Percentiles rank a stretch among this genome's conserved stretches.
Evolutionary conservation across 2,329 filamentous ascomycete genomes (phyloP).

Genomic region (Talaromyces pinophilus): DNA sequence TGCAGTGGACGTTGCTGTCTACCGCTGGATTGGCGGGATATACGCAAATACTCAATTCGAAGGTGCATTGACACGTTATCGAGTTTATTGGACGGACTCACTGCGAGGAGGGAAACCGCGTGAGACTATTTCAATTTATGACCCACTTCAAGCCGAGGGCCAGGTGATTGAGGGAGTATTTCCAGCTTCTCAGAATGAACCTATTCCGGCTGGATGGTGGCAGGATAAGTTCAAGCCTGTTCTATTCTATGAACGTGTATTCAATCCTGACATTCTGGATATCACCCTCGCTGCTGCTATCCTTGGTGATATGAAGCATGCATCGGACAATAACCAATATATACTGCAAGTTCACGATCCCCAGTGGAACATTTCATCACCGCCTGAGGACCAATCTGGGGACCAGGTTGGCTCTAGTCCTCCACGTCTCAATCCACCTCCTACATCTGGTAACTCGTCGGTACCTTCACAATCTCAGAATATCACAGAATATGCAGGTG

Average conservation of each 20-base stretch:
- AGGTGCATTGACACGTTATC: neutral
- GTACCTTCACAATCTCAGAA: neutral
- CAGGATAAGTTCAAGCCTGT: slow-evolving; percentile 28
- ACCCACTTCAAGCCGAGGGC: slow-evolving; percentile 31
- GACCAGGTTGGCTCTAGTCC: neutral
- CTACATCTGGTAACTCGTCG: neutral
- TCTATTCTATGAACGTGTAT: slow-evolving; percentile 39
- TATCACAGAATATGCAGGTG: neutral
- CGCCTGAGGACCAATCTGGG: neutral
- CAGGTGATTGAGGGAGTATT: slow-evolving; percentile 32
- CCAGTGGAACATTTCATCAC: neutral
- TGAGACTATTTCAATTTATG: slow-evolving; percentile 31
- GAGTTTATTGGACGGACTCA: slow-evolving; percentile 23
- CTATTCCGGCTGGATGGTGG: slow-evolving; percentile 34
- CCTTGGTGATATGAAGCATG: slow-evolving; percentile 20
- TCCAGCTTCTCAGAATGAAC: slow-evolving; percentile 23
- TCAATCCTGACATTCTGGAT: slow-evolving; percentile 28
- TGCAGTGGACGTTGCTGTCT: slow-evolving; percentile 28
- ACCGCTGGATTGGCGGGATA: slow-evolving; percentile 44
- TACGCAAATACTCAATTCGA: slow-evolving; percentile 28
- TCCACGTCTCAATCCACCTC: neutral
- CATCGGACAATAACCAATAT: neutral
- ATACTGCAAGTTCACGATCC: slow-evolving; percentile 8
- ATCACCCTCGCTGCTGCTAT: slow-evolving; percentile 17
- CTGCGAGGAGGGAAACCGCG: slow-evolving; percentile 8